A percentile compares a stretch with the other conserved stretches of the same genome.
Conservation (phyloP, 495 filamentous ascomycete species). For the Daldinia vernicosa region DNA sequence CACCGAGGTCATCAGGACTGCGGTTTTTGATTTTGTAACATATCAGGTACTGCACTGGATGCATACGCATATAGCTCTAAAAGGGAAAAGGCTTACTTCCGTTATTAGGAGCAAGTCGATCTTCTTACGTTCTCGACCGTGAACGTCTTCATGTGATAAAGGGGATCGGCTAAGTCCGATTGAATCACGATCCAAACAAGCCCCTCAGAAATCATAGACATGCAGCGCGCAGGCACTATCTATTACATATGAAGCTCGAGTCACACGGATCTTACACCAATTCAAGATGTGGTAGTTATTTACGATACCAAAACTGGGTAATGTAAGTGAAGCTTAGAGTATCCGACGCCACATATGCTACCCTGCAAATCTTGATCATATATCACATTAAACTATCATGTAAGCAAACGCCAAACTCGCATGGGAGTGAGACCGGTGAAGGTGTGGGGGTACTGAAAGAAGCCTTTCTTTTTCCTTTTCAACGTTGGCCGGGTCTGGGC, state of each 20-base stretch:
- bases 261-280: conserved; percentile 7
- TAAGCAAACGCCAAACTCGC: conserved; percentile 12
- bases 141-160: conserved; percentile 4
- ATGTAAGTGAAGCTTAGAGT: background rate
- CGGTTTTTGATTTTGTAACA: background rate
- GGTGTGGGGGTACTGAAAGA: background rate
- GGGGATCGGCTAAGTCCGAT: background rate
- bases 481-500: background rate
- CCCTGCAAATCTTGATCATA: background rate
- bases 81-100: background rate
- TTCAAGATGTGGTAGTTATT: background rate
- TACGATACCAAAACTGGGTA: background rate
- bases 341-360: background rate
- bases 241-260: background rate
- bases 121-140: conserved; percentile 13
- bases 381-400: background rate
- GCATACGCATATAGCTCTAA: background rate
- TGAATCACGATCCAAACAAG: background rate
- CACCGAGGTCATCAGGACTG: background rate
- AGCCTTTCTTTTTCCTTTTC: background rate
- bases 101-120: background rate
- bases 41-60: background rate
- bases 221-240: background rate
- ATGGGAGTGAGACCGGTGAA: background rate
- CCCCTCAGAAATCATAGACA: background rate